Evolutionary conservation across 345 rosid species (phyloP).

Genomic region (Streptanthus diversifolius): DNA sequence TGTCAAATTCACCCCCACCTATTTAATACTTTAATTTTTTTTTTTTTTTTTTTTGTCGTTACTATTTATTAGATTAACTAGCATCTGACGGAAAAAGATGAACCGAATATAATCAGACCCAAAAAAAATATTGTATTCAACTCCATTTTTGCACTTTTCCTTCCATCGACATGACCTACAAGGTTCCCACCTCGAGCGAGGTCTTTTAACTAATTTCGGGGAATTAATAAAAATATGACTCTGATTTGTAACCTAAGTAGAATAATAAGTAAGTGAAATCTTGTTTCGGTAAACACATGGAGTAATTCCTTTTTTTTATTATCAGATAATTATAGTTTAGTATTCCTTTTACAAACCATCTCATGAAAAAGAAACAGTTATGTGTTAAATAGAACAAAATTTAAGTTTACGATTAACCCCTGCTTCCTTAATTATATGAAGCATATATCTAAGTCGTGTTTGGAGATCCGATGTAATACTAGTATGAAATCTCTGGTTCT

Average conservation of each 20-base stretch:
- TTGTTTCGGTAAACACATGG: too few species aligned
- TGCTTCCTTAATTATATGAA: background rate
- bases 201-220: background rate
- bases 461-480: background rate
- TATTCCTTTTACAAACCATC: background rate
- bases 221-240: too few species aligned
- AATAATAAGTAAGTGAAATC: too few species aligned
- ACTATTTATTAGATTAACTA: background rate
- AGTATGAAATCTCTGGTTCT: background rate
- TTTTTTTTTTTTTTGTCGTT: conserved; percentile 2
- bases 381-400: background rate
- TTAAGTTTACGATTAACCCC: background rate
- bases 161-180: background rate
- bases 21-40: background rate
- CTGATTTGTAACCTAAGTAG: too few species aligned
- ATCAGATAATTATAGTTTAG: background rate
- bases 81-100: background rate
- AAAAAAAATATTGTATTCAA: conserved; percentile 9
- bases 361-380: background rate
- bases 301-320: too few species aligned
- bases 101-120: background rate
- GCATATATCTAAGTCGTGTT: too few species aligned
- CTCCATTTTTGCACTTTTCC: conserved; percentile 9
- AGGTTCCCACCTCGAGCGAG: conserved; percentile 10
- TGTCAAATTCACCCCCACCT: conserved; percentile 29